These are phyloP conservation scores for Dendrobium officinale DNA, from an alignment of 106 monocot species.

Conservation along the genomic window DNA sequence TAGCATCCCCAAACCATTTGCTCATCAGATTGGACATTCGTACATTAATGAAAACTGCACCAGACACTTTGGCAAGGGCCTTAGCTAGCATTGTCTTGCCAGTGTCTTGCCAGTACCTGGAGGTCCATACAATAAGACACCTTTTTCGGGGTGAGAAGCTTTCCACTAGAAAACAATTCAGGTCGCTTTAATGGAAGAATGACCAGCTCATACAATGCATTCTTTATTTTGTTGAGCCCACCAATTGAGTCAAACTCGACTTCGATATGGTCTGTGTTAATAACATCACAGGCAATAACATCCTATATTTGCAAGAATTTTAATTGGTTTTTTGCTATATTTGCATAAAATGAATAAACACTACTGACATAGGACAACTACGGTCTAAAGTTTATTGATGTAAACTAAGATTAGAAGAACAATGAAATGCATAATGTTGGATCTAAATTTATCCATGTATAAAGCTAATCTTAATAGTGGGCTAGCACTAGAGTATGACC, in stretches of 20 bases:
- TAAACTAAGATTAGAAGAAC: no score
- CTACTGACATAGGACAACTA: no score
- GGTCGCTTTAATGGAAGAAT: slow-evolving; percentile 87
- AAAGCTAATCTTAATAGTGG: no score
- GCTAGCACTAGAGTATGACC: no score
- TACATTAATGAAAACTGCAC: slow-evolving; percentile 33
- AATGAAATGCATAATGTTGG: no score
- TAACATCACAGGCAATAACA: slow-evolving; percentile 94
- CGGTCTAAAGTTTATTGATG: no score
- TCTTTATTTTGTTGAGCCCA: slow-evolving; percentile 72
- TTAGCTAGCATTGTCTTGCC: slow-evolving; percentile 99
- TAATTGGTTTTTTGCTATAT: no score
- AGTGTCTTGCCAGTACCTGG: slow-evolving; percentile 46
- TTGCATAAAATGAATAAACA: no score
- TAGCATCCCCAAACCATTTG: no score
- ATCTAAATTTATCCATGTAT: no score
- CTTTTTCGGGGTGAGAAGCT: slow-evolving; percentile 93
- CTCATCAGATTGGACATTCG: no score
- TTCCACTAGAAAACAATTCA: slow-evolving; percentile 80
- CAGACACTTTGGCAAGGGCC: slow-evolving; percentile 90
- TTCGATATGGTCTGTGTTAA: slow-evolving; percentile 88
- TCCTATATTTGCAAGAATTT: no score
- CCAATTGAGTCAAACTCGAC: slow-evolving; percentile 90
- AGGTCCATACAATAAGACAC: slow-evolving; percentile 88
- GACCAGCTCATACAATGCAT: slow-evolving; percentile 73